Evolutionary conservation across 164 flowering plant genomes (phyloP), one percentile per base, ranked within the genome.

Genomic region (Echeveria elegans): DNA sequence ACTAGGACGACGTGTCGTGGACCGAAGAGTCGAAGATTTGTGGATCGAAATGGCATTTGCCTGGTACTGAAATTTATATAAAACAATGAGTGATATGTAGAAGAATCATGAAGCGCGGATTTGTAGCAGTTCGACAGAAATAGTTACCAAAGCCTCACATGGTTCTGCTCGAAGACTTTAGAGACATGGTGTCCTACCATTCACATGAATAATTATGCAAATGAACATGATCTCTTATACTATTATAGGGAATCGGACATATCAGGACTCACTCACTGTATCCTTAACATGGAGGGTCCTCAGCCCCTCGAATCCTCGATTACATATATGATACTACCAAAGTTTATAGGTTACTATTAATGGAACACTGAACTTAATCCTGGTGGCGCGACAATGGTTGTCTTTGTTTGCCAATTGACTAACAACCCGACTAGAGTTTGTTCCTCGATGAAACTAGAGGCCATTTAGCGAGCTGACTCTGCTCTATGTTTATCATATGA

Each of bases 181-280:
- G 24, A 15, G 59, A 53, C 59, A 53, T 53, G 59, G 30, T 53
- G 59, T 53, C 59, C 59, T 53, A 53, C 59, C 59, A 53, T 53
- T 6, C 23, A 53, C 23, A 23, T 21, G 59, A 26, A 26, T 21
- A 53, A 53, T 53, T 29, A 9, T 21, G 30, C 30, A 24, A 26
- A 24, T 53, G 59, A 29, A 53, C 59, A 53, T 53, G 59, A 53
- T 11, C 28, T 53, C 30, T 11, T 53, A 21, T 24, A 53, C 31
- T n/a, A n/a, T n/a, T 53, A 11, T 53, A 24, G 29, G 24, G 15
- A 24, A 53, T 24, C 10, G 29, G 29, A 52, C 1, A 29, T 21
- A 53, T 19, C 9, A 53, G 59, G 30, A n/a, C n/a, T n/a, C n/a
- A 53, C 59, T 53, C 29, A 10, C 15, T 53, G 30, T 53, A 29